A percentile compares a stretch with the other conserved stretches of the same genome.
Conservation (phyloP, 2,329 filamentous ascomycete species). For the Botrytis byssoidea region DNA sequence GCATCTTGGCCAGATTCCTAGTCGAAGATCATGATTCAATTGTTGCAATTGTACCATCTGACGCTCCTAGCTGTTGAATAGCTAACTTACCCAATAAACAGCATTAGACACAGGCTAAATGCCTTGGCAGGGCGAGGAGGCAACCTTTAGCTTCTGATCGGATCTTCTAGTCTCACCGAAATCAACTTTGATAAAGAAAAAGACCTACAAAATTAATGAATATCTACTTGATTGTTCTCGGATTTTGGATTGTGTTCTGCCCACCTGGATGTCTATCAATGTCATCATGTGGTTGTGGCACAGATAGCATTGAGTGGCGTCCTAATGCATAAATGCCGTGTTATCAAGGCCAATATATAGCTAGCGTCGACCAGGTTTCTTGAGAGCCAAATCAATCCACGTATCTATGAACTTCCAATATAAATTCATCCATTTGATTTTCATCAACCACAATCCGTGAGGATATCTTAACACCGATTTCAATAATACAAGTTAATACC, state of each 20-base stretch:
- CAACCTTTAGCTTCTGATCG: not conserved
- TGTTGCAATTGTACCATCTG: not conserved
- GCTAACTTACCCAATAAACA: not conserved
- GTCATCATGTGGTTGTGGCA: conserved; percentile 12
- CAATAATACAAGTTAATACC: conserved; percentile 13
- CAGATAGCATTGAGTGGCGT: not conserved
- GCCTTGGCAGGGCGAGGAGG: not conserved
- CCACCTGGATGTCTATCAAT: not conserved
- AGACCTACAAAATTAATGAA: not conserved
- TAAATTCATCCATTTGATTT: conserved; percentile 12
- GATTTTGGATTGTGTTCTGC: not conserved
- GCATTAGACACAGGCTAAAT: not conserved
- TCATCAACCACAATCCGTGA: conserved; percentile 16
- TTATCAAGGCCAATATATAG: not conserved
- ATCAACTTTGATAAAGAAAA: not conserved
- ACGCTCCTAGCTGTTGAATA: not conserved
- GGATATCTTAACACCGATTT: conserved; percentile 8
- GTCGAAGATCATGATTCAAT: not conserved
- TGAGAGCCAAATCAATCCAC: conserved; percentile 20
- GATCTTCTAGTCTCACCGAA: not conserved
- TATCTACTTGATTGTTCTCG: not conserved
- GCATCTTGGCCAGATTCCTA: not conserved
- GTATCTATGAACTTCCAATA: conserved; percentile 22
- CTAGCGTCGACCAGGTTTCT: conserved; percentile 24
- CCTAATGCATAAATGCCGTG: not conserved